Base-by-base conservation (phyloP, 2,329 filamentous ascomycete genomes). In the Pseudogymnoascus sp. region DNA sequence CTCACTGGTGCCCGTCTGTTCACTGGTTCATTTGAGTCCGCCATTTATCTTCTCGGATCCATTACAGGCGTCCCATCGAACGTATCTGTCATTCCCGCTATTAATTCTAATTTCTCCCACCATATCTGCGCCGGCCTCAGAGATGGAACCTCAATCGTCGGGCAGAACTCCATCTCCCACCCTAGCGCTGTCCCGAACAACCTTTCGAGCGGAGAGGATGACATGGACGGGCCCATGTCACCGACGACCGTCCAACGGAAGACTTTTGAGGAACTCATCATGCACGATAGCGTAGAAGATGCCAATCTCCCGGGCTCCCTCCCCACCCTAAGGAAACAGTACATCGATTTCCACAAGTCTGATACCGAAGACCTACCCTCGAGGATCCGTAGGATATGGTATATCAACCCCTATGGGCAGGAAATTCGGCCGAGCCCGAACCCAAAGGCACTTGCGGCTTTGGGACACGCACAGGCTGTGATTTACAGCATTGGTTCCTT, bases 381-480 rank as follows among this genome's bases (percentile, higher is more conserved):
- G 0, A 83, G 90, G 28, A 96, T 97, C 69, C 81, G 87, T 63
- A 79, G 93, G 2, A 82, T 97, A 33, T 97, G 92, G 91, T 97
- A 97, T 78, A 97, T 97, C 78, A 97, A 97, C 72, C 93, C 93
- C 0, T 97, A 97, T 74, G 93, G 93, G n/a, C 91, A 97, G 73
- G 93, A 97, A 75, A 97, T 97, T 68, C 85, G 87, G 17, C 90
- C 93, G 0, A 83, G 87, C 0, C 89, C 91, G 1, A 97, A 96
- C 71, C 87, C 91, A 0, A 87, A 91, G 61, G 91, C 93, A 0
- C 70, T 96, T 0, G 82, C 85, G 7, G 85, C 91, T 0, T 74
- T 97, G 1, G 77, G 78, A 15, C 77, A 78, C 1, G 83, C 89
- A 0, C 82, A 85, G 63, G 87, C 86, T 1, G 81, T 97, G 8